Evolutionary conservation across 2,329 filamentous ascomycete species (phyloP).

Genomic region (Penicillium janthinellum): DNA sequence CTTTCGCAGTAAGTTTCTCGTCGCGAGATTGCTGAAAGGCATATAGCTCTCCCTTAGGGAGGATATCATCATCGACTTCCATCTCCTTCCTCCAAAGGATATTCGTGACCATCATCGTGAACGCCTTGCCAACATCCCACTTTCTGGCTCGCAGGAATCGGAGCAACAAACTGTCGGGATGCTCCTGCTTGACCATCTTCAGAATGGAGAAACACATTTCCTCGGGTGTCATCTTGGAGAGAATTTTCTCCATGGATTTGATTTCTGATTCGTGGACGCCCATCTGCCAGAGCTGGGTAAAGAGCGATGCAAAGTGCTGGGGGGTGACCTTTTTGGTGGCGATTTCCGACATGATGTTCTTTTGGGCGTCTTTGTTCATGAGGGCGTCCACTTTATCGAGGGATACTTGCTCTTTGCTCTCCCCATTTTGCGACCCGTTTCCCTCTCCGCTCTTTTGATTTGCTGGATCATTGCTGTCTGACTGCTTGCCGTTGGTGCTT

Average conservation of each 20-base stretch:
- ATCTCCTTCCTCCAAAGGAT: conserved; percentile 87
- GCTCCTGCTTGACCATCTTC: conserved; percentile 88
- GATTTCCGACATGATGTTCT: conserved; percentile 18
- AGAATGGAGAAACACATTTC: conserved; percentile 77
- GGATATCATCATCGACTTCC: conserved; percentile 83
- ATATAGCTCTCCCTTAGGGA: conserved; percentile 69
- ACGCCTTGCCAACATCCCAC: conserved; percentile 88
- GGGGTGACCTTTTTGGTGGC: conserved; percentile 20
- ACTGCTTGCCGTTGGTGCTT: background rate
- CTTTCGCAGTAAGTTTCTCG: conserved; percentile 63
- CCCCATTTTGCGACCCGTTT: background rate
- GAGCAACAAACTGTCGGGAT: conserved; percentile 80
- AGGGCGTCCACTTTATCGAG: conserved; percentile 22
- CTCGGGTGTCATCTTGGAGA: conserved; percentile 73
- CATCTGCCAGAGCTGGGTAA: conserved; percentile 21
- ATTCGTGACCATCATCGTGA: conserved; percentile 88
- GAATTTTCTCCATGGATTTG: conserved; percentile 24
- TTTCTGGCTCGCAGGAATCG: conserved; percentile 82
- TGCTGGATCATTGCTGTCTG: background rate
- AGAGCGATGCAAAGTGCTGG: conserved; percentile 20
- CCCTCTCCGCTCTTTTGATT: background rate
- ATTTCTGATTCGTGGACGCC: conserved; percentile 22
- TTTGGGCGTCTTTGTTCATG: conserved; percentile 20
- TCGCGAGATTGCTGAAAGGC: conserved; percentile 63
- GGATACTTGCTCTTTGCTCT: conserved; percentile 12